phyloP scores from a whole-genome alignment of 495 filamentous ascomycete species.

The Apiosordaria backusii region DNA sequence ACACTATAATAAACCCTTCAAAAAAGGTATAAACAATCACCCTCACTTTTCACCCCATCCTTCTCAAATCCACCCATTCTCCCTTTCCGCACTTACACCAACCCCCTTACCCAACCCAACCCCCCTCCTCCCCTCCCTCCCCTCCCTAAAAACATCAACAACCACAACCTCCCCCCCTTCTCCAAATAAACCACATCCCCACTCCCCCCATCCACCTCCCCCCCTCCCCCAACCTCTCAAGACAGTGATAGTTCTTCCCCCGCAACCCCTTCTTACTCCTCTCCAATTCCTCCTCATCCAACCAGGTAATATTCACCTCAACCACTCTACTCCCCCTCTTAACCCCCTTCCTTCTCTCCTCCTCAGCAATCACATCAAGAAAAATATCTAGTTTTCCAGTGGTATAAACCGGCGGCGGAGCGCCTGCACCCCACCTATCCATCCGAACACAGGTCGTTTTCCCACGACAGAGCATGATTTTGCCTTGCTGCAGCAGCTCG shows the following conservation, averaged over 20 bases:
- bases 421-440: neutral
- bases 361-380: neutral
- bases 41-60: too few species aligned
- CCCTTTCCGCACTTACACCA: neutral
- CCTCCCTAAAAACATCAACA: constrained; percentile 13
- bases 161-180: constrained; percentile 13
- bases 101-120: neutral
- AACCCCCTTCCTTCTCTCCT: neutral
- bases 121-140: neutral
- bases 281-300: neutral
- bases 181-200: constrained; percentile 5
- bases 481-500: neutral
- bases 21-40: too few species aligned
- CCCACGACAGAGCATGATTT: neutral
- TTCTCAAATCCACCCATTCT: too few species aligned
- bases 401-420: neutral
- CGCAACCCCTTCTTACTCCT: neutral
- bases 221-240: neutral
- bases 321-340: neutral
- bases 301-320: neutral
- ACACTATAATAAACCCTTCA: too few species aligned
- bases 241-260: neutral
- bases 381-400: neutral
- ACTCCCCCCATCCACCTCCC: constrained; percentile 2
- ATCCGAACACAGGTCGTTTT: neutral